These are phyloP conservation scores for Scleroderma bovista DNA, from an alignment of 768 basidiomycete species.

Conservation along the genomic window DNA sequence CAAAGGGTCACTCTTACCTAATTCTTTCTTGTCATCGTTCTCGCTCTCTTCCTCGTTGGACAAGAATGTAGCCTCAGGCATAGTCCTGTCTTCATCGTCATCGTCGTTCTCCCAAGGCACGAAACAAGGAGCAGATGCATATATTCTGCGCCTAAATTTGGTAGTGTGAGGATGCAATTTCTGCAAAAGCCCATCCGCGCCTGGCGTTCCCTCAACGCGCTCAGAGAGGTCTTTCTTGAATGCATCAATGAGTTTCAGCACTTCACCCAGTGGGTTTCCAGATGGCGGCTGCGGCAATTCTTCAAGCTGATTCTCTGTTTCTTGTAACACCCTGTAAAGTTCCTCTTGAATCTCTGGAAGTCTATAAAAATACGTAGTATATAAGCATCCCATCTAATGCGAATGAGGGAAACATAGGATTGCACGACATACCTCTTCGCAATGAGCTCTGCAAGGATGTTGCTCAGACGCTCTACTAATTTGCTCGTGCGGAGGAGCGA, in stretches of 20 bases:
- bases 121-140: slow-evolving; percentile 53
- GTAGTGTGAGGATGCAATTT: slow-evolving; percentile 45
- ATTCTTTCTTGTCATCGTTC: too few species aligned
- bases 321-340: slow-evolving; percentile 39
- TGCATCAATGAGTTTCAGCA: slow-evolving; percentile 39
- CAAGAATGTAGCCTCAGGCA: slow-evolving; percentile 28
- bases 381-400: background rate
- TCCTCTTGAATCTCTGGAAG: slow-evolving; percentile 61
- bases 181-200: slow-evolving; percentile 50
- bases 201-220: slow-evolving; percentile 50
- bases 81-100: background rate
- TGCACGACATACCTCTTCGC: slow-evolving; percentile 43
- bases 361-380: slow-evolving; percentile 33
- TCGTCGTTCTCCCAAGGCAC: slow-evolving; percentile 37
- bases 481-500: slow-evolving; percentile 51
- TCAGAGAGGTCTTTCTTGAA: slow-evolving; percentile 43
- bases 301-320: slow-evolving; percentile 29
- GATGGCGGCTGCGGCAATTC: slow-evolving; percentile 49
- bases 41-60: slow-evolving; percentile 34
- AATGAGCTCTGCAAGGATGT: slow-evolving; percentile 58
- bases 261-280: slow-evolving; percentile 50
- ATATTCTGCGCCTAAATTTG: slow-evolving; percentile 43
- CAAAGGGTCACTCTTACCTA: too few species aligned
- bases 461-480: slow-evolving; percentile 52
- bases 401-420: background rate